Evolutionary conservation across 2,329 filamentous ascomycete species (phyloP).

Genomic region (Aureobasidium leucospermi): DNA sequence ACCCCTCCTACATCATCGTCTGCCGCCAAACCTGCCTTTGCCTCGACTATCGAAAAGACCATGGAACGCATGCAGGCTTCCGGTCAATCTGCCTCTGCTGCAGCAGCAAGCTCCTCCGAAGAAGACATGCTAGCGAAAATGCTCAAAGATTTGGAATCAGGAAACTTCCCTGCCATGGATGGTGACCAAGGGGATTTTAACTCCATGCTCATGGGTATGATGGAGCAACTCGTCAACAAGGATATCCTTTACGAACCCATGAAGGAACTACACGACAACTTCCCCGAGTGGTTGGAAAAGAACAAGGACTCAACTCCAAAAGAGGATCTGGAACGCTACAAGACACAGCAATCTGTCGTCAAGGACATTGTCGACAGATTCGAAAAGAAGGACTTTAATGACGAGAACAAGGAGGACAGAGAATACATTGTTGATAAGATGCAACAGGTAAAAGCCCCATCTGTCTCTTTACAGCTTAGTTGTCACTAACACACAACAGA

Average conservation of each 20-base stretch:
- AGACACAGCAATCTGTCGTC: conserved; percentile 72
- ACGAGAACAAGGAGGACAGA: conserved; percentile 71
- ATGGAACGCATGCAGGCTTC: conserved; percentile 96
- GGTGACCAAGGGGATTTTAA: conserved; percentile 78
- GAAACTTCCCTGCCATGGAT: conserved; percentile 41
- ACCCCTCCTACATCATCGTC: conserved; percentile 14
- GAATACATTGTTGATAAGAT: conserved; percentile 95
- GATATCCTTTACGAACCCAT: conserved; percentile 98
- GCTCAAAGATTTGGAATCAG: conserved; percentile 75
- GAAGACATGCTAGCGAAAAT: conserved; percentile 89
- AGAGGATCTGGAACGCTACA: conserved; percentile 72
- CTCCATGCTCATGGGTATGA: conserved; percentile 94
- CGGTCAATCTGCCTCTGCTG: conserved; percentile 73
- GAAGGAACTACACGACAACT: conserved; percentile 93
- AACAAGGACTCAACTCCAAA: conserved; percentile 57
- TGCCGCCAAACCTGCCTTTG: conserved; percentile 50
- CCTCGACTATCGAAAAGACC: conserved; percentile 84
- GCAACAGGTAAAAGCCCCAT: conserved; percentile 65
- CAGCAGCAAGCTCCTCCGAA: conserved; percentile 36
- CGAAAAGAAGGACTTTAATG: conserved; percentile 71
- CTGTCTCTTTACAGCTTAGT: background rate
- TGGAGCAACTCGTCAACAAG: conserved; percentile 98
- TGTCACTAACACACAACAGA: conserved; percentile 47
- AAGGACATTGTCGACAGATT: conserved; percentile 84
- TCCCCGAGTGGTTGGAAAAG: conserved; percentile 78